A percentile compares a stretch with the other conserved stretches of the same genome.
These are phyloP conservation scores for Salix brachista DNA, from an alignment of 345 rosid species.

Conservation along the genomic window DNA sequence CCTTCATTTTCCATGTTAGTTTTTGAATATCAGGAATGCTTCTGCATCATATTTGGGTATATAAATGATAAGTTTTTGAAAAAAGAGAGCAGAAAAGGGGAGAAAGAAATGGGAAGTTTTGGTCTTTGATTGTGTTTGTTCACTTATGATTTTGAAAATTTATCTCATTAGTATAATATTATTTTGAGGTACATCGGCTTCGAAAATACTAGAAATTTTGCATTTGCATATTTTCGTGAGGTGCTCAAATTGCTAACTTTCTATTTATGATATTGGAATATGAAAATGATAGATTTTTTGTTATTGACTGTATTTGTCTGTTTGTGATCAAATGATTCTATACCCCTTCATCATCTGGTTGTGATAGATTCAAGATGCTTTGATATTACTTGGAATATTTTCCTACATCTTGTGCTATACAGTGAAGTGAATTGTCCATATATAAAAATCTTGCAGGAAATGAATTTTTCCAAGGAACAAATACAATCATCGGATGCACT, in stretches of 20 bases:
- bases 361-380: slow-evolving; percentile 3
- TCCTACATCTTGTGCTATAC: not conserved
- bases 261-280: not conserved
- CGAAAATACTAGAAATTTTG: not conserved
- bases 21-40: not conserved
- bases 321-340: not conserved
- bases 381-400: not conserved
- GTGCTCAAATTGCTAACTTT: not conserved
- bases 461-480: slow-evolving; percentile 62
- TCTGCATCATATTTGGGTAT: not conserved
- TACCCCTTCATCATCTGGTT: not conserved
- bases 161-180: not conserved
- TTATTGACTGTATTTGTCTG: not conserved
- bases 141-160: not conserved
- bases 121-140: not conserved
- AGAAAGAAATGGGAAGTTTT: not conserved
- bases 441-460: slow-evolving; percentile 55
- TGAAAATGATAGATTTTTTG: not conserved
- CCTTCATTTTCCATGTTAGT: not conserved
- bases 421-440: slow-evolving; percentile 8
- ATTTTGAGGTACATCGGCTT: not conserved
- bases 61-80: not conserved
- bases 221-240: not conserved
- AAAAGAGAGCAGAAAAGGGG: not conserved
- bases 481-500: slow-evolving; percentile 70